phyloP scores from a whole-genome alignment of 257 asterid genomes.

The Oldenlandia corymbosa region DNA sequence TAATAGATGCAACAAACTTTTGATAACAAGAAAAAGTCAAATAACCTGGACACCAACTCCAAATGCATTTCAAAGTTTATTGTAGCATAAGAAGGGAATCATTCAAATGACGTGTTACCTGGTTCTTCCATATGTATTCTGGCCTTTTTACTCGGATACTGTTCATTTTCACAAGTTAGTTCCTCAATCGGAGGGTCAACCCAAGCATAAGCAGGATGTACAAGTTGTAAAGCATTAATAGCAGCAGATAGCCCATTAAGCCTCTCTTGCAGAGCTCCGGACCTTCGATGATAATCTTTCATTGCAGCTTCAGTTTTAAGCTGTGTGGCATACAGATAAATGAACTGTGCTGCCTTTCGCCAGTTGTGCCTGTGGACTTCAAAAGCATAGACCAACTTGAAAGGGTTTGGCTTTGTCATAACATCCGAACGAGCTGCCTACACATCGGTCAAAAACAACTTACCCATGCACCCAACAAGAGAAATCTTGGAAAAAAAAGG shows the following conservation, averaged over 20 bases:
- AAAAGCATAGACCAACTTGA: slow-evolving; percentile 80
- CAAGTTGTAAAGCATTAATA: slow-evolving; percentile 89
- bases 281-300: slow-evolving; percentile 57
- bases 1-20: slow-evolving; percentile 15
- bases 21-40: neutral
- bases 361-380: slow-evolving; percentile 89
- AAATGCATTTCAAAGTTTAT: neutral
- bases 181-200: slow-evolving; percentile 59
- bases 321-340: slow-evolving; percentile 58
- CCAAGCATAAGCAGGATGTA: slow-evolving; percentile 93
- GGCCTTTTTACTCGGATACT: slow-evolving; percentile 77
- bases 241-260: slow-evolving; percentile 82
- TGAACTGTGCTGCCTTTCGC: slow-evolving; percentile 88
- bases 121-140: slow-evolving; percentile 56
- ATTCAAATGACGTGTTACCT: slow-evolving; percentile 35
- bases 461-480: slow-evolving; percentile 12
- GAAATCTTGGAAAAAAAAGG: slow-evolving; percentile 13
- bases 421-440: slow-evolving; percentile 95
- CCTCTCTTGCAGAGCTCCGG: slow-evolving; percentile 75
- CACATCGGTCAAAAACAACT: slow-evolving; percentile 20
- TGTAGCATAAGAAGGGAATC: slow-evolving; percentile 4
- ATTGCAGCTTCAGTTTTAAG: slow-evolving; percentile 58
- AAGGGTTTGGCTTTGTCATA: slow-evolving; percentile 78
- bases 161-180: slow-evolving; percentile 35
- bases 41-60: neutral